Evolutionary conservation across 352 stramenopile species (phyloP), one percentile per base, ranked within the genome.

Genomic region (Globisporangium cylindrosporum): DNA sequence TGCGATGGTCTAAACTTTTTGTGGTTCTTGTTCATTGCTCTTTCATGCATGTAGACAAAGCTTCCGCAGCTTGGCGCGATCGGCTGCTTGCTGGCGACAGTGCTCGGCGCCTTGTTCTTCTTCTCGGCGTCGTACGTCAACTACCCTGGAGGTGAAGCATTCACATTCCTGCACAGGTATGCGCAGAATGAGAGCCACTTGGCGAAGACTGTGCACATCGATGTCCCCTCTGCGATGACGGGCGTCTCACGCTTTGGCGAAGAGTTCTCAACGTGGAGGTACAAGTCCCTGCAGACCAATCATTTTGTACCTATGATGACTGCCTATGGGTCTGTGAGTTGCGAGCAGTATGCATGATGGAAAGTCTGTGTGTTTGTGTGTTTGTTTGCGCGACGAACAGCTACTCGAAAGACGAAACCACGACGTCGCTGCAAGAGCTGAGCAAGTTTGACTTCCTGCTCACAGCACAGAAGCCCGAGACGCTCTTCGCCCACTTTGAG

Each of bases 221-320:
- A 98, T 73, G 93, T 98, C 3, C 79, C 90, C 8, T 80, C 96
- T 15, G 95, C 96, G 9, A 98, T 99, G 95, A 98, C 93, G 1
- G 97, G 97, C 32, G 94, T 99, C 18, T 95, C 86, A 41, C 83
- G 88, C 49, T 96, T 96, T 66, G 86, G 88, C n/a, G 82, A 96
- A 72, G 84, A 91, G 67, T 93, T 90, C 41, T 29, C 77, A 0
- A 61, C 70, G 0, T 96, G 89, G 88, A 92, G 74, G 84, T 94
- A 69, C 32, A 38, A 38, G 0, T 38, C 32, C 6, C 8, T 38
- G 32, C 32, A 38, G 32, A 38, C 32, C 32, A 38, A 38, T 8
- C 32, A 38, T 38, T 38, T 38, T 12, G 32, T 38, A 38, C 32
- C 32, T 8, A 38, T 38, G 32, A 38, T 38, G 7, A 12, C 5